Conservation (phyloP, 345 rosid genomes). For the Rhizophora mangle region DNA sequence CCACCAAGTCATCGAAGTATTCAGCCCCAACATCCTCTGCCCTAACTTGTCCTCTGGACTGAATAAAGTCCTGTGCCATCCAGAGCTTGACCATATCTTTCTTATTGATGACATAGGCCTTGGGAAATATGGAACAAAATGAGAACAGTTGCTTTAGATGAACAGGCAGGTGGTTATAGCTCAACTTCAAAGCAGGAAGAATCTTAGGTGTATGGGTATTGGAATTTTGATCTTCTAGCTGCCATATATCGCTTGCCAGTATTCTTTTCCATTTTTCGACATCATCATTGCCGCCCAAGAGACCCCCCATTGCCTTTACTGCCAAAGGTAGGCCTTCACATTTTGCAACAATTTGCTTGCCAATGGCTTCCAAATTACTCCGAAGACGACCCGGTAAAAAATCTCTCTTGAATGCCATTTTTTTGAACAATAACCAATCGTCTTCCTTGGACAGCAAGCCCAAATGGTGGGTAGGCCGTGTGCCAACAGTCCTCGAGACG, state of each 20-base stretch:
- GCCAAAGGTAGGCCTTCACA: slow-evolving; percentile 34
- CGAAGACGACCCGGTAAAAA: neutral
- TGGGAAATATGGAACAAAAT: slow-evolving; percentile 31
- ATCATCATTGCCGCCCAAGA: slow-evolving; percentile 13
- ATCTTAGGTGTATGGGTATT: no score
- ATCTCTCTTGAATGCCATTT: neutral
- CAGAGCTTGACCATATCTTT: slow-evolving; percentile 27
- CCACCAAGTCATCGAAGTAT: slow-evolving; percentile 24
- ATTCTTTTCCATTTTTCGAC: slow-evolving; percentile 9
- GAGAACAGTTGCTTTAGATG: slow-evolving; percentile 19
- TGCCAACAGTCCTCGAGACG: slow-evolving; percentile 4
- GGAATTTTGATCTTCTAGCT: neutral
- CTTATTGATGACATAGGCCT: slow-evolving; percentile 18
- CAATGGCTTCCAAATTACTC: slow-evolving; percentile 2
- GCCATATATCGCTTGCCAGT: slow-evolving; percentile 9
- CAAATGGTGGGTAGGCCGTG: neutral
- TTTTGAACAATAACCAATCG: slow-evolving; percentile 4
- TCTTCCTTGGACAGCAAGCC: slow-evolving; percentile 2
- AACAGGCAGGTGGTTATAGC: slow-evolving; percentile 25
- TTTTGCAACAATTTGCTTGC: slow-evolving; percentile 19
- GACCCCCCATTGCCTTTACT: slow-evolving; percentile 23
- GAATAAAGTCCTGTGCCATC: slow-evolving; percentile 26
- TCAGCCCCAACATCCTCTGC: slow-evolving; percentile 19
- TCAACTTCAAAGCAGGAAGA: slow-evolving; percentile 24
- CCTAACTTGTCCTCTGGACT: neutral